A percentile compares a stretch with the other conserved stretches of the same genome.
Conservation (phyloP, 2,329 filamentous ascomycete genomes). For the Penicillium freii region DNA sequence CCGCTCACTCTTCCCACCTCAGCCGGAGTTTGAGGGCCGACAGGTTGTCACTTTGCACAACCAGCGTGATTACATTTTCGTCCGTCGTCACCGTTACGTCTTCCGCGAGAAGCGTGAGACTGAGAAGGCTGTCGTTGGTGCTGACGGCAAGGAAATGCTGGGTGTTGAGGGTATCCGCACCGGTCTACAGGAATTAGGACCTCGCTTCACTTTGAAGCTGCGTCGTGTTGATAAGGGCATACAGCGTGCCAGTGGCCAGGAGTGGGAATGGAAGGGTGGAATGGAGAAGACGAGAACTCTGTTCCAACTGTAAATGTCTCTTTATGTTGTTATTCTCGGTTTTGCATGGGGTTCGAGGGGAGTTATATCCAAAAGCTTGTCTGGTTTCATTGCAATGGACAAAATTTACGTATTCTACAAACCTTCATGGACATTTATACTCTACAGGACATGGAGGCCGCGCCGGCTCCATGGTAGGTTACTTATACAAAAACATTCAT, state of each 20-base stretch:
- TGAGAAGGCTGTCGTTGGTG: constrained; percentile 79
- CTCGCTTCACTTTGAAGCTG: constrained; percentile 80
- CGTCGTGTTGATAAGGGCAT: constrained; percentile 89
- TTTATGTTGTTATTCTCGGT: constrained; percentile 14
- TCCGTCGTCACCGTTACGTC: constrained; percentile 84
- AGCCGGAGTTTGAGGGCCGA: constrained; percentile 78
- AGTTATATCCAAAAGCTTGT: constrained; percentile 24
- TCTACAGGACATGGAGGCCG: background rate
- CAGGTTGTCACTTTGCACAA: constrained; percentile 94
- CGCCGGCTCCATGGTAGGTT: background rate
- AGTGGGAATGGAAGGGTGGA: constrained; percentile 95
- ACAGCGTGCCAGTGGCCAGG: constrained; percentile 69
- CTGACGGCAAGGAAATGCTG: constrained; percentile 78
- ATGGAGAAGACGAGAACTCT: constrained; percentile 94
- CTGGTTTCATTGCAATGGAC: constrained; percentile 5
- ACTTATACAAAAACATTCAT: background rate
- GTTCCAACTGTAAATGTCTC: constrained; percentile 70
- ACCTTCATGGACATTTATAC: background rate
- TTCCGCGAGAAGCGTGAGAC: constrained; percentile 84
- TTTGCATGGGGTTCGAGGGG: constrained; percentile 28
- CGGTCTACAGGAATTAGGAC: constrained; percentile 87
- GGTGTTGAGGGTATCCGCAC: constrained; percentile 83
- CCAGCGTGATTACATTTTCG: constrained; percentile 93
- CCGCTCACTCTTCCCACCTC: constrained; percentile 72
- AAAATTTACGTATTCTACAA: background rate